These are phyloP conservation scores for Maudiozyma saulgeensis DNA, from an alignment of 805 yeast species.

Conservation along the genomic window DNA sequence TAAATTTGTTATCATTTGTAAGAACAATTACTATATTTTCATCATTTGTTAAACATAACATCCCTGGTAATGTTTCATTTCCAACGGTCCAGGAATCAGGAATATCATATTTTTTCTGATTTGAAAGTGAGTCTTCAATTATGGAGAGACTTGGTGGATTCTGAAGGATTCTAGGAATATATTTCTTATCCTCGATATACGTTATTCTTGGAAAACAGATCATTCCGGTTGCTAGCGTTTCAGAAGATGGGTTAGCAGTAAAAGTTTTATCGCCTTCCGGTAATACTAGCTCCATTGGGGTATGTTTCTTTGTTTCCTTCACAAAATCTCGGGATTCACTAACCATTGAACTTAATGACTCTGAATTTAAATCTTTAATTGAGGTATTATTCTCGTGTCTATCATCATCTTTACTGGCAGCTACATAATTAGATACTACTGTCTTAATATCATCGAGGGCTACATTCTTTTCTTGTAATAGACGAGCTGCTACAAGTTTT, in stretches of 20 bases:
- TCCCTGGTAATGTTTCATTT: not conserved
- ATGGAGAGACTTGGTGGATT: too few relatives aligned
- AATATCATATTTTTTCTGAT: not conserved
- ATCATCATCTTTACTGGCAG: not conserved
- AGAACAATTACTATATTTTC: not conserved
- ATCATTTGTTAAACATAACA: not conserved
- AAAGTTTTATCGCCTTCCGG: not conserved
- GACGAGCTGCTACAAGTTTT: conserved; percentile 67
- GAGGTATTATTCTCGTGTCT: not conserved
- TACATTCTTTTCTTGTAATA: conserved; percentile 68
- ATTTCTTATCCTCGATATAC: not conserved
- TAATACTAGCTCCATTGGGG: not conserved
- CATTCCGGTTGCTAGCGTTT: not conserved
- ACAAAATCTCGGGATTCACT: not conserved
- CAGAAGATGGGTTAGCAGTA: too few relatives aligned
- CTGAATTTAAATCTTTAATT: not conserved
- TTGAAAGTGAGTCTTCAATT: too few relatives aligned
- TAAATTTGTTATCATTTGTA: not conserved
- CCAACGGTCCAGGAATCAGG: not conserved
- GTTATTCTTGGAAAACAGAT: not conserved
- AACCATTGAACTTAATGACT: not conserved
- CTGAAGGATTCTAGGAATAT: too few relatives aligned
- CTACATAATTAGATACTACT: not conserved
- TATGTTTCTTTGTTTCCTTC: not conserved
- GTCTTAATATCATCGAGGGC: conserved; percentile 41